Evolutionary conservation across 2,329 filamentous ascomycete genomes (phyloP).

Genomic region (Epichloe typhina): DNA sequence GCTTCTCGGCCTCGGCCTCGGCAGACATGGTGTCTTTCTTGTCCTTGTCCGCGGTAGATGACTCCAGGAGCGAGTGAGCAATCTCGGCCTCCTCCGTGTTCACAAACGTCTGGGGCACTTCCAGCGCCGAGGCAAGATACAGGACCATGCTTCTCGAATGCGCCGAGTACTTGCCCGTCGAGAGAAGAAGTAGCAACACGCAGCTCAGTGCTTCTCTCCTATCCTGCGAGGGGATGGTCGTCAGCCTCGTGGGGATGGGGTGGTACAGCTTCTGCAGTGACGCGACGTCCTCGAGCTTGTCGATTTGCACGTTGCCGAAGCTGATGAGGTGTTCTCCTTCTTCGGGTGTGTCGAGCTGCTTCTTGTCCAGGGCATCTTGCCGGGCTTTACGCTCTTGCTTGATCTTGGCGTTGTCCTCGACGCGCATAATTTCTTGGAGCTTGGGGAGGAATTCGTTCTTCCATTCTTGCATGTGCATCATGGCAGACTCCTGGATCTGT

Average conservation of each 20-base stretch:
- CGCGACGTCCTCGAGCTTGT: constrained; percentile 26
- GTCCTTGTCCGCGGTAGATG: constrained; percentile 33
- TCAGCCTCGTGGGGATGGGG: constrained; percentile 39
- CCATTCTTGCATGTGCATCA: constrained; percentile 69
- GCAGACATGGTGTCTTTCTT: constrained; percentile 46
- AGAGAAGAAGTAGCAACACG: constrained; percentile 56
- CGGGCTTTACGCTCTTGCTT: constrained; percentile 33
- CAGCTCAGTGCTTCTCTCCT: constrained; percentile 54
- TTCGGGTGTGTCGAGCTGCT: constrained; percentile 20
- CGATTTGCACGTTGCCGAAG: constrained; percentile 22
- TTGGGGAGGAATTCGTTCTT: constrained; percentile 53
- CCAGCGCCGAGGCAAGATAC: constrained; percentile 53
- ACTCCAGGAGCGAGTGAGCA: constrained; percentile 59
- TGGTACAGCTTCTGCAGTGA: constrained; percentile 38
- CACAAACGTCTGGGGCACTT: constrained; percentile 47
- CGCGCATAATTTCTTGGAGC: constrained; percentile 52
- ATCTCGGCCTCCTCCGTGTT: constrained; percentile 62
- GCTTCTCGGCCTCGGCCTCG: constrained; percentile 62
- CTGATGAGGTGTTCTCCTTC: constrained; percentile 27
- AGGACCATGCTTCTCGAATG: constrained; percentile 58
- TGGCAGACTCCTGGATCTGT: constrained; percentile 35
- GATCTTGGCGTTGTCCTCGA: constrained; percentile 34
- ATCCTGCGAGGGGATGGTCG: constrained; percentile 43
- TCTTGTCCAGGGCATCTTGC: constrained; percentile 27
- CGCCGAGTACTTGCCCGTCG: constrained; percentile 60